Base-by-base conservation (phyloP, 441 rosid species). In the Daphne laureola region DNA sequence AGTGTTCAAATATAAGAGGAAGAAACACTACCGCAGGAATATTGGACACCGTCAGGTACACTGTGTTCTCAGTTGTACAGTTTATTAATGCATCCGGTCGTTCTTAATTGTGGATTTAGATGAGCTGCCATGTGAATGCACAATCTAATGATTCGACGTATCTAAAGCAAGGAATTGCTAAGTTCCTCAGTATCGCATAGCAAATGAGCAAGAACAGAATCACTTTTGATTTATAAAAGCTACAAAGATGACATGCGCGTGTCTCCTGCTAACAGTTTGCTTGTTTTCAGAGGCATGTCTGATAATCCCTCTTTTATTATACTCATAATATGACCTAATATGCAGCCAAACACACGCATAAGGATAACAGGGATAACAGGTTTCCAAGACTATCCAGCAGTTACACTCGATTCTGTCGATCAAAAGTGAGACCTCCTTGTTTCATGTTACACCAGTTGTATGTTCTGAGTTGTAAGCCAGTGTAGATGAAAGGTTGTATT, bases 41-140 rank as follows among this genome's bases (percentile, higher is more conserved):
- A 92, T 88, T 47, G 96, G 98, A 49, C 98, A 92, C 57, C 71
- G 98, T 18, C 96, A 92, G 98, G 96, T 88, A 77, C 4, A 13
- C 16, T 18, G 45, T 8, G 3, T 51, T 59, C 35, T 43, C 23
- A 27, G 43, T 27, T 46, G 17, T 38, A 18, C 46, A 8, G 11
- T 31, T 31, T 18, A 18, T 18, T 18, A 18, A 18, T 18, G 23
- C 23, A 18, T 21, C 25, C 9, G 38, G 7, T 31, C 38, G 1
- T 31, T 31, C 36, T 31, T 31, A 5, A 9, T 9, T 31, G 38
- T 31, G 38, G 8, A 6, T 31, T 31, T 31, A 31, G 38, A 31
- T 31, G 38, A 31, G 38, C 11, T 8, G 9, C 38, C 11, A 31
- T 31, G 7, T 31, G 38, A 31, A 31, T 31, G 38, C 38, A 31